A percentile compares a stretch with the other conserved stretches of the same genome.
These are phyloP conservation scores for Trichosporon coremiiforme DNA, from an alignment of 1,284 basidiomycete genomes.

Conservation along the genomic window DNA sequence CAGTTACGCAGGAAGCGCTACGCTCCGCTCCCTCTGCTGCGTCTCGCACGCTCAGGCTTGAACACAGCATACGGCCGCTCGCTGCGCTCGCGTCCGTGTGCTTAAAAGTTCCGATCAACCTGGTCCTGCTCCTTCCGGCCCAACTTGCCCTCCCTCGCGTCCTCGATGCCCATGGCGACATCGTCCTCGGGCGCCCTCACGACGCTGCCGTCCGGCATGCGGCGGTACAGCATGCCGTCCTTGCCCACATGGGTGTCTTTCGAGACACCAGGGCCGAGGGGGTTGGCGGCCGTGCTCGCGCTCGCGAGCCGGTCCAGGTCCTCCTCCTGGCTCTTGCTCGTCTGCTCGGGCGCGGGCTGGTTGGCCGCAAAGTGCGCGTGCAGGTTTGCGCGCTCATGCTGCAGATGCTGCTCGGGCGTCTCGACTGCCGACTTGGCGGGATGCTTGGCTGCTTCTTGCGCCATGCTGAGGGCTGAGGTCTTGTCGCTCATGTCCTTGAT, in stretches of 20 bases:
- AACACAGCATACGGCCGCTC: too few species aligned
- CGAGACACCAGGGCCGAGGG: constrained; percentile 54
- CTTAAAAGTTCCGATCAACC: constrained; percentile 1
- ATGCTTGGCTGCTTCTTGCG: not conserved
- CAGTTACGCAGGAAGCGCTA: too few species aligned
- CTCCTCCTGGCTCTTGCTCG: not conserved
- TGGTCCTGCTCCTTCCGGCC: constrained; percentile 16
- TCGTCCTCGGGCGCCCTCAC: constrained; percentile 54
- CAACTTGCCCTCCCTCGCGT: constrained; percentile 32
- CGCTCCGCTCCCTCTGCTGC: not conserved
- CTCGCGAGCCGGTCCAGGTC: constrained; percentile 36
- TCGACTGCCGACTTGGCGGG: constrained; percentile 3
- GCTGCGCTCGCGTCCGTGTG: not conserved
- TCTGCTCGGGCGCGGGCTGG: constrained; percentile 19
- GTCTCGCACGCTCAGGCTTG: not conserved
- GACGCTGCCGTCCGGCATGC: constrained; percentile 42
- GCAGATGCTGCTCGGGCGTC: constrained; percentile 17
- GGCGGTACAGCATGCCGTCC: constrained; percentile 48
- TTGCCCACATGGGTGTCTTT: constrained; percentile 41
- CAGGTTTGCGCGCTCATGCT: not conserved
- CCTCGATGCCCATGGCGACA: constrained; percentile 49
- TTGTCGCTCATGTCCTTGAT: not conserved
- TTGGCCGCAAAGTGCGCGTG: constrained; percentile 8
- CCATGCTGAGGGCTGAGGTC: not conserved
- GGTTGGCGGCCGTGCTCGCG: constrained; percentile 41